phyloP scores from a whole-genome alignment of 139 green algal genomes.

The Bryopsis sp. region DNA sequence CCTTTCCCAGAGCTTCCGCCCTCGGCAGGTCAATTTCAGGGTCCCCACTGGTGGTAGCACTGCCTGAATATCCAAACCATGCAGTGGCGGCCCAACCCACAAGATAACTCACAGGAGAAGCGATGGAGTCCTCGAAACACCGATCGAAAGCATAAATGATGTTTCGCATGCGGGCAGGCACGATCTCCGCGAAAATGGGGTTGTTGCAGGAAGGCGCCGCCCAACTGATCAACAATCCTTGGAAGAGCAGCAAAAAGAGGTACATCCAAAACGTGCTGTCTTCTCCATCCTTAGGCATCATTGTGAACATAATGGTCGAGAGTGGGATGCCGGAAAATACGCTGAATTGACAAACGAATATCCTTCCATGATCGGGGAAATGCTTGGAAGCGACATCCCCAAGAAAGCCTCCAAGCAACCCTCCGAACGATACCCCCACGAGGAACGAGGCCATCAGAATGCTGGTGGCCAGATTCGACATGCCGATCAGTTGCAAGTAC shows the following conservation, averaged over 20 bases:
- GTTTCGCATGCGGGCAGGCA: slow-evolving; percentile 51
- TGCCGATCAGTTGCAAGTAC: slow-evolving; percentile 55
- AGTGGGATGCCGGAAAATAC: slow-evolving; percentile 33
- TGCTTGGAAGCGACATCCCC: slow-evolving; percentile 30
- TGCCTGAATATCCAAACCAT: slow-evolving; percentile 16
- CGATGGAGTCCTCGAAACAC: slow-evolving; percentile 47
- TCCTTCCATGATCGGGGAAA: slow-evolving; percentile 36
- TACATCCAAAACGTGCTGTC: slow-evolving; percentile 23
- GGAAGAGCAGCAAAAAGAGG: slow-evolving; percentile 10
- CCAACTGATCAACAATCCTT: slow-evolving; percentile 37
- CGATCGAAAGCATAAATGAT: slow-evolving; percentile 74
- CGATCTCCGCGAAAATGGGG: slow-evolving; percentile 70
- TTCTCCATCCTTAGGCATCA: slow-evolving; percentile 16
- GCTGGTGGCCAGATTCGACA: slow-evolving; percentile 32
- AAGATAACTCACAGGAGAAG: slow-evolving; percentile 32
- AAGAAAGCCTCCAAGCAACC: slow-evolving; percentile 34
- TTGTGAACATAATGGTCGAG: slow-evolving; percentile 28
- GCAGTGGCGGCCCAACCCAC: slow-evolving; percentile 31
- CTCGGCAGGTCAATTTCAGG: slow-evolving; percentile 17
- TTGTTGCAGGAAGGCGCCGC: slow-evolving; percentile 47
- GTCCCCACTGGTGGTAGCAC: slow-evolving; percentile 16
- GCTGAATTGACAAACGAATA: slow-evolving; percentile 39
- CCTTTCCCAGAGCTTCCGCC: slow-evolving; percentile 28
- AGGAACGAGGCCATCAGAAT: slow-evolving; percentile 36
- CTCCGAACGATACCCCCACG: slow-evolving; percentile 26